Evolutionary conservation across 345 rosid genomes (phyloP).

Genomic region (Balakata baccata): DNA sequence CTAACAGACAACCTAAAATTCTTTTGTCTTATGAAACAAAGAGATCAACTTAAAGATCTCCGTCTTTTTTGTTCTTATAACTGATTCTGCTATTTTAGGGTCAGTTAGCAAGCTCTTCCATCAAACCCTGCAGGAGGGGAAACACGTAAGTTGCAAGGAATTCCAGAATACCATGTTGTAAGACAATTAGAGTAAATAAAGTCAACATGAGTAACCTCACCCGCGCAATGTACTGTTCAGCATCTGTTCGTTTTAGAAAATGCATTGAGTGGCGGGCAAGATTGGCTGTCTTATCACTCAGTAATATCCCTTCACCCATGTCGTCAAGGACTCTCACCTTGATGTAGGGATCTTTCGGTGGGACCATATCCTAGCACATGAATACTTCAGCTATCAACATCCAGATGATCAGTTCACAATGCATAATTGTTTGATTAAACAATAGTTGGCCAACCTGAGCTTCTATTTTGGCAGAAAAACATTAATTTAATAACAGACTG

Average conservation of each 20-base stretch:
- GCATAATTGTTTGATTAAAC: background rate
- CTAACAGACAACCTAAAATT: background rate
- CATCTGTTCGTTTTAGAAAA: slow-evolving; percentile 87
- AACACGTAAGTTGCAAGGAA: background rate
- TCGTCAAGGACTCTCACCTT: slow-evolving; percentile 81
- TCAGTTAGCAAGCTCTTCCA: slow-evolving; percentile 80
- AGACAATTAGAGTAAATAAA: background rate
- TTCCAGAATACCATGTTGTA: background rate
- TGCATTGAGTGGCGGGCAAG: slow-evolving; percentile 79
- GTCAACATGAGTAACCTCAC: slow-evolving; percentile 38
- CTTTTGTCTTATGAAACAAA: background rate
- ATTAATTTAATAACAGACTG: no score
- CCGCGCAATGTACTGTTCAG: slow-evolving; percentile 79
- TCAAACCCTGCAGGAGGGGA: slow-evolving; percentile 59
- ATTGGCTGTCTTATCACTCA: slow-evolving; percentile 71
- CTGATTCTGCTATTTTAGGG: background rate
- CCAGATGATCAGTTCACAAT: background rate
- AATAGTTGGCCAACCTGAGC: background rate
- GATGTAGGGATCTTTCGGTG: slow-evolving; percentile 93
- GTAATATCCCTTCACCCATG: slow-evolving; percentile 68
- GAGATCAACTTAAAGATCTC: background rate
- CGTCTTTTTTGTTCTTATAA: background rate
- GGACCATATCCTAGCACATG: slow-evolving; percentile 74
- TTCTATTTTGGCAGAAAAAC: no score
- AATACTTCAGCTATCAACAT: slow-evolving; percentile 4